Evolutionary conservation across 768 basidiomycete species (phyloP).

Genomic region (Naganishia randhawae): DNA sequence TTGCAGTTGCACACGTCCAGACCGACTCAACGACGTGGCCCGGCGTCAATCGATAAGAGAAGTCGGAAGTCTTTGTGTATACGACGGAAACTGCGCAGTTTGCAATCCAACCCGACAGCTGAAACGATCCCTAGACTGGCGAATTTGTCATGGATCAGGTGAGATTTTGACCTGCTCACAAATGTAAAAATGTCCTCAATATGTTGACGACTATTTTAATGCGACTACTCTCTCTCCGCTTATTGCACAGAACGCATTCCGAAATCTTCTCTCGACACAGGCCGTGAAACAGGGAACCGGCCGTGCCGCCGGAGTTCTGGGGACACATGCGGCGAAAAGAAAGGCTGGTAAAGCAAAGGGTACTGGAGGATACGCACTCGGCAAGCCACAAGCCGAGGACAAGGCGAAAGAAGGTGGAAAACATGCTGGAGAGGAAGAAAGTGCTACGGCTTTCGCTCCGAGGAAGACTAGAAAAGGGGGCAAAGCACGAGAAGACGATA

Average conservation of each 20-base stretch:
- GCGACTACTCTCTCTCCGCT: neutral
- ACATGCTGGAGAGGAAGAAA: constrained; percentile 12
- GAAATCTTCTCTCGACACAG: constrained; percentile 23
- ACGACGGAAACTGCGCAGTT: too few relatives aligned
- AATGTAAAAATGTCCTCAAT: too few relatives aligned
- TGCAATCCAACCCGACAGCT: too few relatives aligned
- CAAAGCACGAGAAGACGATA: constrained; percentile 42
- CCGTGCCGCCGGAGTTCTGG: constrained; percentile 32
- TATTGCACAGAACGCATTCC: constrained; percentile 34
- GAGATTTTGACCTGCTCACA: too few relatives aligned
- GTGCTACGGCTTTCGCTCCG: constrained; percentile 37
- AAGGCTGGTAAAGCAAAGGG: constrained; percentile 30
- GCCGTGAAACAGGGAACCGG: constrained; percentile 21
- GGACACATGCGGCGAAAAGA: constrained; percentile 27
- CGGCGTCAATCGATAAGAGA: too few relatives aligned
- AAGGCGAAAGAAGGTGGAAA: constrained; percentile 30
- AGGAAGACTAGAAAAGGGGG: constrained; percentile 39
- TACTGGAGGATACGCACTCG: constrained; percentile 31
- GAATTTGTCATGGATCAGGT: too few relatives aligned
- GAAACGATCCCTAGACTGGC: too few relatives aligned
- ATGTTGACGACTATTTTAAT: too few relatives aligned
- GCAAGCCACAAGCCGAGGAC: constrained; percentile 19
- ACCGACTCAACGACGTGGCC: too few relatives aligned
- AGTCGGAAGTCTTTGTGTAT: too few relatives aligned
- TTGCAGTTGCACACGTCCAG: too few relatives aligned